These are phyloP conservation scores for Nigrospora osmanthi DNA, from an alignment of 2,329 filamentous ascomycete species.

Conservation along the genomic window DNA sequence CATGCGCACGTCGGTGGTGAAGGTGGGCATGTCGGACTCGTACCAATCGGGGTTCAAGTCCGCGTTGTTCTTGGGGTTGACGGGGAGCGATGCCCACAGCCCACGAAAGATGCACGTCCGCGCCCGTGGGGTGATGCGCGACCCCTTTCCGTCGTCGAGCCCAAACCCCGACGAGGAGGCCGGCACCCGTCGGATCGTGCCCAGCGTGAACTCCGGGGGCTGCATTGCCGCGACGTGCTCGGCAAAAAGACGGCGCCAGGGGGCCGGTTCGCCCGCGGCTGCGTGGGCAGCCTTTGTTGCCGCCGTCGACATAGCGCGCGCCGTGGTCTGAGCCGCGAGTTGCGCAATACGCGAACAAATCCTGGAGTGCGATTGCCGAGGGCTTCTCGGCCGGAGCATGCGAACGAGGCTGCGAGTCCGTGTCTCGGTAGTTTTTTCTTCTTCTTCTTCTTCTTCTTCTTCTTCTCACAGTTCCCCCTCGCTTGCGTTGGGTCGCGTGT, in stretches of 20 bases:
- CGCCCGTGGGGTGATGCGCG: constrained; percentile 47
- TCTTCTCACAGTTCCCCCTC: too few relatives aligned
- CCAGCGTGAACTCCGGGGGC: constrained; percentile 41
- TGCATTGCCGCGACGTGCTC: constrained; percentile 40
- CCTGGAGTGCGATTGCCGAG: too few relatives aligned
- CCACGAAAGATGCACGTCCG: constrained; percentile 81
- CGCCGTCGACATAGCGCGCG: constrained; percentile 4
- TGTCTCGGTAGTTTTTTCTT: too few relatives aligned
- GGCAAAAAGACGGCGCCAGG: constrained; percentile 46
- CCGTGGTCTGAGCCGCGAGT: constrained; percentile 8
- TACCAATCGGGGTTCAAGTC: constrained; percentile 62
- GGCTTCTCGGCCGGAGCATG: too few relatives aligned
- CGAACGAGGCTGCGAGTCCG: too few relatives aligned
- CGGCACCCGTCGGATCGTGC: constrained; percentile 35
- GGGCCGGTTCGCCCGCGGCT: constrained; percentile 27
- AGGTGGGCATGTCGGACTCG: constrained; percentile 69
- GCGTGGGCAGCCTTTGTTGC: not conserved
- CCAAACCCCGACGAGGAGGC: constrained; percentile 5
- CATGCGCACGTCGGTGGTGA: constrained; percentile 88
- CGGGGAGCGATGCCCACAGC: constrained; percentile 68
- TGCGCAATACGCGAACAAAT: constrained; percentile 7
- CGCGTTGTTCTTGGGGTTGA: constrained; percentile 66
- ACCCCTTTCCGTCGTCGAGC: constrained; percentile 17
- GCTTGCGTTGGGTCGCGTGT: too few relatives aligned
- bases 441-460: too few relatives aligned